These are phyloP conservation scores for Blumeriella jaapii DNA, from an alignment of 2,329 filamentous ascomycete genomes.

Conservation along the genomic window DNA sequence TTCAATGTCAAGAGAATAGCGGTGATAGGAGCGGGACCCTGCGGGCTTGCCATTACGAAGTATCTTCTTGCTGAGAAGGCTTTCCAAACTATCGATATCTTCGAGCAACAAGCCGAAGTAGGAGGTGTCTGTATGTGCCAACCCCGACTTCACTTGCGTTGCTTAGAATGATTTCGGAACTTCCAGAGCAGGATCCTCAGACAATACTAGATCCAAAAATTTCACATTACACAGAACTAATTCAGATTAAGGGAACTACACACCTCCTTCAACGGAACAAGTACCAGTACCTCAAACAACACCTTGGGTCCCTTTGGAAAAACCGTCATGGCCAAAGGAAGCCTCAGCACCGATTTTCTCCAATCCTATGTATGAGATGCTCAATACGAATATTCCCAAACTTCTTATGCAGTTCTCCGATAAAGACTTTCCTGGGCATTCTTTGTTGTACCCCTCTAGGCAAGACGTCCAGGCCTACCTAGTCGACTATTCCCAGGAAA, in stretches of 20 bases:
- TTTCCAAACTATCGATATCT: conserved; percentile 63
- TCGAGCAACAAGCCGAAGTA: conserved; percentile 65
- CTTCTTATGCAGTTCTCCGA: conserved; percentile 73
- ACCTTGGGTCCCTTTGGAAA: conserved; percentile 49
- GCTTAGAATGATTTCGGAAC: too few species aligned
- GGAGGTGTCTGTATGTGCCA: conserved; percentile 89
- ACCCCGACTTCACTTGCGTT: too few species aligned
- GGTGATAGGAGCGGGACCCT: conserved; percentile 73
- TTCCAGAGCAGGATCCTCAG: too few species aligned
- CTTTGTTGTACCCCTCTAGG: conserved; percentile 65
- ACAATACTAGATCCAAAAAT: too few species aligned
- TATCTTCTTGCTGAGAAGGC: conserved; percentile 61
- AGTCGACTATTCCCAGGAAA: conserved; percentile 50
- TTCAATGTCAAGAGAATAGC: conserved; percentile 48
- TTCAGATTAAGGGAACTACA: too few species aligned
- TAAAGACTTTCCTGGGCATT: conserved; percentile 47
- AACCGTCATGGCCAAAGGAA: conserved; percentile 40
- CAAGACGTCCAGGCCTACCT: conserved; percentile 64
- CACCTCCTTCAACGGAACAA: conserved; percentile 34
- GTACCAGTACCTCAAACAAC: conserved; percentile 57
- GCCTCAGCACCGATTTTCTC: conserved; percentile 45
- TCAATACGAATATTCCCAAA: conserved; percentile 82
- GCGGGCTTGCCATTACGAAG: conserved; percentile 69
- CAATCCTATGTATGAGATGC: conserved; percentile 70
- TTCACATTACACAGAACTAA: too few species aligned